Base-by-base conservation (phyloP, 306 rosid species). In the Senna siamea region DNA sequence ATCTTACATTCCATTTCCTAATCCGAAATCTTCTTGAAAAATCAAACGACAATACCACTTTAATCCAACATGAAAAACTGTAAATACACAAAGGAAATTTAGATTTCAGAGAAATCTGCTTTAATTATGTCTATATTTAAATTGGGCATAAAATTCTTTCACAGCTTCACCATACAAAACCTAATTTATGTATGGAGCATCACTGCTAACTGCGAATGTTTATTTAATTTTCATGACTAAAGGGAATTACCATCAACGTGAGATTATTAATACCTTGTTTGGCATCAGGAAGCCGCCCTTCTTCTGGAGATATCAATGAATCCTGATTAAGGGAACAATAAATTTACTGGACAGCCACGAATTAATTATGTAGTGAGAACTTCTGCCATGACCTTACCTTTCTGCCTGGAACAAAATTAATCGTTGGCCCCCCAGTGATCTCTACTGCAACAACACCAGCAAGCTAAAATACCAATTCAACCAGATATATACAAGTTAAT, bases 391-490 rank as follows among this genome's bases (percentile, higher is more conserved):
- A 47, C 2, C n/a, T 11, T 74, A 89, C 97, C 92, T 88, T 87
- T 87, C 97, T 94, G 13, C 99, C 97, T 0, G 97, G 88, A 75
- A 86, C 66, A 81, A 92, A 88, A 40, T 85, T 66, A 51, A 94
- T 88, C 11, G 96, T 73, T 55, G 97, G 97, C 69, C 98, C 97
- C 32, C 98, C 96, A 8, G 95, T 92, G 67, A 91, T 76, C 82
- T 94, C 99, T 4, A 89, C 93, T 4, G 97, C 96, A 28, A 94
- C 93, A 81, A 94, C 79, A 58, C 99, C 97, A 80, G 99, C 96
- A 40, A 94, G 93, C 97, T 92, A 84, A 67, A 87, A 72, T 9
- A 37, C 60, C 68, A 35, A 20, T 41, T 38, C 62, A 54, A 51
- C 32, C 46, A 60, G 8, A 3, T 26, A 0, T 12, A 48, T 15